A percentile compares a stretch with the other conserved stretches of the same genome.
These are phyloP conservation scores for Citrullus mucosospermus DNA, from an alignment of 306 rosid species.

Conservation along the genomic window DNA sequence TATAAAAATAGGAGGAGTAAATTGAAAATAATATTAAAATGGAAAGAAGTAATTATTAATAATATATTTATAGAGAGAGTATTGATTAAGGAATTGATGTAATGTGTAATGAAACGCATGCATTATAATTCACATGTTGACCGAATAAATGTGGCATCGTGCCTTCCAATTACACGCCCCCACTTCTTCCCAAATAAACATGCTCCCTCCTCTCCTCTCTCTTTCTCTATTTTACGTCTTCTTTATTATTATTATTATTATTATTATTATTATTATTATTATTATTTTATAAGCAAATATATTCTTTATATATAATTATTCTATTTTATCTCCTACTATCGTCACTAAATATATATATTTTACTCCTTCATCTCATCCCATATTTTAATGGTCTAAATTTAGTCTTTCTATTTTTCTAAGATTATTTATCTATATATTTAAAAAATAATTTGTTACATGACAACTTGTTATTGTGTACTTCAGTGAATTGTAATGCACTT, in stretches of 20 bases:
- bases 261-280: too few species aligned
- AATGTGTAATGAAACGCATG: neutral
- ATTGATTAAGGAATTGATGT: neutral
- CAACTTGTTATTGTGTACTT: too few species aligned
- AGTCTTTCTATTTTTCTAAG: too few species aligned
- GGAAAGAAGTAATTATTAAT: neutral
- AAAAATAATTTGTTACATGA: too few species aligned
- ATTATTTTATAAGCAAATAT: neutral
- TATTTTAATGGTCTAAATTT: too few species aligned
- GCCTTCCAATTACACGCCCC: neutral
- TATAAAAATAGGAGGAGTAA: neutral
- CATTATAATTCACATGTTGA: neutral
- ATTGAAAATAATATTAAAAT: neutral
- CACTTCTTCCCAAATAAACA: neutral
- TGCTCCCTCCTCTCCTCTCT: neutral
- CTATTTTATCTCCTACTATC: neutral
- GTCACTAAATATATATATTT: neutral
- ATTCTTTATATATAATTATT: neutral
- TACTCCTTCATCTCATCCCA: too few species aligned
- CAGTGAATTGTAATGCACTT: too few species aligned
- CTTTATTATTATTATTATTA: too few species aligned
- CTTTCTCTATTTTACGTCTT: neutral
- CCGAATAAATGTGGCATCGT: neutral
- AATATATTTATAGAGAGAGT: neutral
- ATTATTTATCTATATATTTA: too few species aligned